A percentile compares a stretch with the other conserved stretches of the same genome.
Conservation (phyloP, 192 early-diverging fungal species). For the Entomortierella lignicola region DNA sequence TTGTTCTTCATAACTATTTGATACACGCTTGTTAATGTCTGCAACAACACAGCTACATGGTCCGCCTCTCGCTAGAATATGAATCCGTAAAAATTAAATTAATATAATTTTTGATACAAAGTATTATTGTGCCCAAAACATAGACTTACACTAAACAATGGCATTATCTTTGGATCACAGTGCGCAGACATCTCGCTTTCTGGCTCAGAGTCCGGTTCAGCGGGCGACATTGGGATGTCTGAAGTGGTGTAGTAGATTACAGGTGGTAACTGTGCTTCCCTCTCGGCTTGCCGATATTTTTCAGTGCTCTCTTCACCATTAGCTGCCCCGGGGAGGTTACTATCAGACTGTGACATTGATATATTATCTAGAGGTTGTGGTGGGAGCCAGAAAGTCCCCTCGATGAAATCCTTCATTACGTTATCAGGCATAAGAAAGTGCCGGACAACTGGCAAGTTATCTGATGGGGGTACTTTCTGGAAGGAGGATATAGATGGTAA, state of each 20-base stretch:
- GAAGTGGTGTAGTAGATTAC: background rate
- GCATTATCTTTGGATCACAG: background rate
- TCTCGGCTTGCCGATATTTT: conserved; percentile 5
- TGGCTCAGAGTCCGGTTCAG: conserved; percentile 20
- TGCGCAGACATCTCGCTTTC: background rate
- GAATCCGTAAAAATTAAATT: background rate
- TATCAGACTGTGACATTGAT: background rate
- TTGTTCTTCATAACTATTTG: background rate
- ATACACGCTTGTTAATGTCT: background rate
- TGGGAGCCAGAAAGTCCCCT: too few relatives aligned
- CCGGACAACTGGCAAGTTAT: too few relatives aligned
- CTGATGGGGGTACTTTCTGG: too few relatives aligned
- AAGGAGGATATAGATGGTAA: too few relatives aligned
- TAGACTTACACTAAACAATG: background rate
- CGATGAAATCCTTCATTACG: too few relatives aligned
- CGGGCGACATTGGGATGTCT: conserved; percentile 29
- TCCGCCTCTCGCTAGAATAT: background rate
- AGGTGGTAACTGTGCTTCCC: background rate
- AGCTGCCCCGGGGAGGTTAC: background rate
- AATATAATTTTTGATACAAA: background rate
- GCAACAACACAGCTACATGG: background rate
- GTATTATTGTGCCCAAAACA: too few relatives aligned
- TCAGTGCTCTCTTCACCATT: conserved; percentile 24
- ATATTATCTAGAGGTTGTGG: background rate
- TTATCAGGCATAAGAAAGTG: too few relatives aligned